Percentiles rank a stretch among this genome's conserved stretches.
Conservation (phyloP, 139 green algal genomes). For the Trebouxia sp. region DNA sequence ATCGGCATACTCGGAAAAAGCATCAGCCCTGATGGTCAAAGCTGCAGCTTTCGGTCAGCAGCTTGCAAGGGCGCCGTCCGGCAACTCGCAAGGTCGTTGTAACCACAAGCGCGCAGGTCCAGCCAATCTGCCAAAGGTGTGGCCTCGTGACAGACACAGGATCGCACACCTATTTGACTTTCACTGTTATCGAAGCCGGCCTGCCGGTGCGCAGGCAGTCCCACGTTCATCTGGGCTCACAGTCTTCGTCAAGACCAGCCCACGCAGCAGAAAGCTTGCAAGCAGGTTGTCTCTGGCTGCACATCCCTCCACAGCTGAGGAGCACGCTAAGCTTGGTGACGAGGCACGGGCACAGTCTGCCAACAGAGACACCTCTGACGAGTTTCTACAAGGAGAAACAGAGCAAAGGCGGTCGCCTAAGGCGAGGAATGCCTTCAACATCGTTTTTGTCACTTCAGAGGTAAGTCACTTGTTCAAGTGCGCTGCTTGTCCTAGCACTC, state of each 20-base stretch:
- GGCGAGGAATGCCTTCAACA: constrained; percentile 31
- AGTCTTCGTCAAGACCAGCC: too few species aligned
- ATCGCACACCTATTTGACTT: constrained; percentile 22
- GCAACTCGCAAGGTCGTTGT: not conserved
- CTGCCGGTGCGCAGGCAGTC: not conserved
- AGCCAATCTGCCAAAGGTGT: too few species aligned
- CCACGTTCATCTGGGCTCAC: not conserved
- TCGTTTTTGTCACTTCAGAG: constrained; percentile 39
- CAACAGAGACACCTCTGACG: constrained; percentile 8
- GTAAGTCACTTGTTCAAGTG: not conserved
- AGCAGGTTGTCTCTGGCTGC: not conserved
- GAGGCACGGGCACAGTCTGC: not conserved
- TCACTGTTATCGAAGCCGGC: too few species aligned
- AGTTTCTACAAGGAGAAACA: constrained; percentile 3
- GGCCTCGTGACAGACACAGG: too few species aligned
- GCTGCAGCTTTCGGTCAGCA: not conserved
- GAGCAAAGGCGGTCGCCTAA: not conserved
- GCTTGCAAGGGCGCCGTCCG: too few species aligned
- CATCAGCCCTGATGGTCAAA: constrained; percentile 19
- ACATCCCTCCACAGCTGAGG: not conserved
- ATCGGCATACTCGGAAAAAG: too few species aligned
- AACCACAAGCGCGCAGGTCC: not conserved
- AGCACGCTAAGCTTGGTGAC: not conserved
- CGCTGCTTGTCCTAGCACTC: not conserved
- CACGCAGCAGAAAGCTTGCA: not conserved